Percentiles rank a stretch among this genome's conserved stretches.
phyloP scores from a whole-genome alignment of 257 asterid genomes.

The Voacanga thouarsii region DNA sequence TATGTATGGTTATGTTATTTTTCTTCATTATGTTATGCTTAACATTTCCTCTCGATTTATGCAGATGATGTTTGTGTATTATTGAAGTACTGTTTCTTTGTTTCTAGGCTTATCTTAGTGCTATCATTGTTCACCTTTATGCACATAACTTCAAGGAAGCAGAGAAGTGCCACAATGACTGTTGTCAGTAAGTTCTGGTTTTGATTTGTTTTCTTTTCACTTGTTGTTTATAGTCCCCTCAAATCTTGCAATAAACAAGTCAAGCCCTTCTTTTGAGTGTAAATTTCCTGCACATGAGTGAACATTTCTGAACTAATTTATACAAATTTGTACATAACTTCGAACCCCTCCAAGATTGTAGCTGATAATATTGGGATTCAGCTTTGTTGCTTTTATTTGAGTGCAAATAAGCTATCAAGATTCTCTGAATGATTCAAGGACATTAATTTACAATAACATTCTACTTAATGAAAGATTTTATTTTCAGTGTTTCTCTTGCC shows the following conservation, averaged over 20 bases:
- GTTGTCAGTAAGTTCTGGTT: conserved; percentile 78
- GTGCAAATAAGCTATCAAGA: not conserved
- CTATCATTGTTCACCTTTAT: conserved; percentile 87
- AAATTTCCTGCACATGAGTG: not conserved
- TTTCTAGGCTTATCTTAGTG: conserved; percentile 96
- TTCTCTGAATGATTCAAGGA: not conserved
- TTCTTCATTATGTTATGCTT: not conserved
- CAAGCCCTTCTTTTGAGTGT: not conserved
- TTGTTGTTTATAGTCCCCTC: not conserved
- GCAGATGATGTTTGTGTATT: not conserved
- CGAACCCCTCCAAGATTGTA: not conserved
- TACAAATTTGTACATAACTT: not conserved
- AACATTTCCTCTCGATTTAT: not conserved
- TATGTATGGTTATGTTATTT: not conserved
- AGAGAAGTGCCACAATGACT: conserved; percentile 90
- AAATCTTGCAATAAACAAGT: not conserved
- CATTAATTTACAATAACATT: not conserved
- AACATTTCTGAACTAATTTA: not conserved
- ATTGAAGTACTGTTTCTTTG: not conserved
- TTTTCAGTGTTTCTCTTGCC: not conserved
- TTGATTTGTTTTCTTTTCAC: not conserved
- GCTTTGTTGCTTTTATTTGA: not conserved
- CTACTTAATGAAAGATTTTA: not conserved
- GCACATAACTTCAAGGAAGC: conserved; percentile 94
- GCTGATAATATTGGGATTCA: not conserved